Evolutionary conservation across 768 basidiomycete genomes (phyloP), one percentile per base, ranked within the genome.

Genomic region (Chalciporus chontae): DNA sequence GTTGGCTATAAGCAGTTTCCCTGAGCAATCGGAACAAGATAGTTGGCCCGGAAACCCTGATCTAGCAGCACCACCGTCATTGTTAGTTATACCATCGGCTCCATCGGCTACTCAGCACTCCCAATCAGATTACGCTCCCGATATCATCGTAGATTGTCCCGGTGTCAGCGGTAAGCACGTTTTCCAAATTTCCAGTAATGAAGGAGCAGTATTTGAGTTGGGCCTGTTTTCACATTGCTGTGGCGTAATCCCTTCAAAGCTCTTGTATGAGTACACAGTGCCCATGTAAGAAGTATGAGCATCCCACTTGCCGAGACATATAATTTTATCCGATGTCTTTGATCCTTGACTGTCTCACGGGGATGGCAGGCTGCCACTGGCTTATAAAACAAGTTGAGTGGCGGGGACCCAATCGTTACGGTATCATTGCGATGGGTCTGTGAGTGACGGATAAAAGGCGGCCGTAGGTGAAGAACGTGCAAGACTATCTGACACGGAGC

Each of bases 1-100:
- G 19, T 54, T 56, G 57, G 29, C 53, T 51, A 64, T 64, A 64
- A 50, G 43, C 52, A 62, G 60, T 41, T 49, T 54, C 56, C 51
- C 44, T 63, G 53, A 57, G 50, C 47, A 31, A 38, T 43, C 63
- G 61, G 63, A 61, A 55, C 63, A 56, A 60, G 57, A 14, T 58
- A 50, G 54, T 55, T 48, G 50, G 34, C 48, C 53, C 53, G 43
- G 51, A 43, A 50, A 54, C 58, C 62, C 63, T 50, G 55, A 57
- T 55, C 57, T 50, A 47, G 57, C 27, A 49, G 40, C 19, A 53
- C 45, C 40, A 50, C 32, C 50, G 53, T 58, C 59, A 52, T 55
- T 47, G 53, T 49, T n/a, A n/a, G n/a, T n/a, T n/a, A n/a, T n/a
- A n/a, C n/a, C 29, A 43, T 58, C 55, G 53, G 59, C 42, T 51